A percentile compares a stretch with the other conserved stretches of the same genome.
Conservation (phyloP, 352 stramenopile genomes). For the Thalassiosira allenii region DNA sequence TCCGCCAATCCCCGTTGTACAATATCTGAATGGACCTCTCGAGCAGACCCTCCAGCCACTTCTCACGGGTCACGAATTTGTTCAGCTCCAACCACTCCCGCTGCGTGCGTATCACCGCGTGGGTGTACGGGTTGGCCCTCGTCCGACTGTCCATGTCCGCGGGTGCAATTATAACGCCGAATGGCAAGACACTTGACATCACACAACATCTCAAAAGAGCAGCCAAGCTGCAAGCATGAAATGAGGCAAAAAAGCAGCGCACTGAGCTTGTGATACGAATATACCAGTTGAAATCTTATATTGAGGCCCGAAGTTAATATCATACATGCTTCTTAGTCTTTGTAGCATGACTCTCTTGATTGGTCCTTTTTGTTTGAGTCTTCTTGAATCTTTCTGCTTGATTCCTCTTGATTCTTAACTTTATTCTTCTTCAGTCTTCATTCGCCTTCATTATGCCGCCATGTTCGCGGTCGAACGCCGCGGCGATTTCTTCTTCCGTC, state of each 20-base stretch:
- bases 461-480: conserved; percentile 13
- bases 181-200: not conserved
- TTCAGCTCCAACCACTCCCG: not conserved
- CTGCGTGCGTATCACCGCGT: too few species aligned
- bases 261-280: not conserved
- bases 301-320: not conserved
- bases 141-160: not conserved
- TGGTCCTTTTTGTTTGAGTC: not conserved
- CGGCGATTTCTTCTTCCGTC: conserved; percentile 12
- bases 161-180: not conserved
- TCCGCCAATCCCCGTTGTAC: too few species aligned
- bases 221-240: not conserved
- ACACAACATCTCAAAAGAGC: not conserved
- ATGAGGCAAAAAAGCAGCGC: not conserved
- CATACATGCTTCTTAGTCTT: not conserved
- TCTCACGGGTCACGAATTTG: not conserved
- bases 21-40: too few species aligned
- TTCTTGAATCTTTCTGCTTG: too few species aligned
- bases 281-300: not conserved
- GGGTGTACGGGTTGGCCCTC: too few species aligned
- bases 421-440: not conserved
- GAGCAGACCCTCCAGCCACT: not conserved
- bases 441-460: conserved; percentile 27
- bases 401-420: not conserved
- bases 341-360: not conserved